phyloP scores from a whole-genome alignment of 1,139 yeast genomes.

The Scheffersomyces cryptocercus region DNA sequence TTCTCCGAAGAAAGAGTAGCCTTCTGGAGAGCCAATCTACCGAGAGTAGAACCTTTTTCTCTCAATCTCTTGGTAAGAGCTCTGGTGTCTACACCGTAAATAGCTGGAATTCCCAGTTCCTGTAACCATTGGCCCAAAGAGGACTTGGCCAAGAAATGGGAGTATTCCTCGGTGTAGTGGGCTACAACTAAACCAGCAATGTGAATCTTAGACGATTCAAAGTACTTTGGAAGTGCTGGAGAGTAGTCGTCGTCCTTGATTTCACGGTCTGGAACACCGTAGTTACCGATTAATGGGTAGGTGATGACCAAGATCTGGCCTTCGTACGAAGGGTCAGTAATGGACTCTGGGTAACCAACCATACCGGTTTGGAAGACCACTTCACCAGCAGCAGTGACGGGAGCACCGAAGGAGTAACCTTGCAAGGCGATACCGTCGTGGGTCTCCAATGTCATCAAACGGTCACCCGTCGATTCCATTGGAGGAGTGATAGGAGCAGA shows the following conservation, averaged over 20 bases:
- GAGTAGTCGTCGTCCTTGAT: conserved; percentile 70
- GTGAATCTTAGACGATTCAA: conserved; percentile 89
- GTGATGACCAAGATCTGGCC: conserved; percentile 98
- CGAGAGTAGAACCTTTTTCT: conserved; percentile 88
- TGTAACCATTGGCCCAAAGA: conserved; percentile 94
- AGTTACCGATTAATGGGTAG: conserved; percentile 95
- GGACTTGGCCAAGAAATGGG: conserved; percentile 90
- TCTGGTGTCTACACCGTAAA: conserved; percentile 97
- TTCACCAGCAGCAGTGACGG: conserved; percentile 89
- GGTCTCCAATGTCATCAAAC: conserved; percentile 86
- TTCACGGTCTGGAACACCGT: conserved; percentile 95
- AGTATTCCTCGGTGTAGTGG: conserved; percentile 93
- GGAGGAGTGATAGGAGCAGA: conserved; percentile 88
- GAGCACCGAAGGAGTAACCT: conserved; percentile 98
- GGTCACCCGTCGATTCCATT: conserved; percentile 76
- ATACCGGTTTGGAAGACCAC: conserved; percentile 99
- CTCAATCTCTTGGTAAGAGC: conserved; percentile 90
- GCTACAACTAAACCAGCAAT: conserved; percentile 97
- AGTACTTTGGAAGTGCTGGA: conserved; percentile 81
- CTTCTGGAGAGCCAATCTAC: conserved; percentile 73
- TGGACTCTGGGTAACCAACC: conserved; percentile 99
- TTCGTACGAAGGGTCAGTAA: conserved; percentile 97
- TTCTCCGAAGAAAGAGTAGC: conserved; percentile 38
- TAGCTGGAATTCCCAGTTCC: conserved; percentile 90
- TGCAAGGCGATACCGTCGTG: conserved; percentile 87